phyloP scores from a whole-genome alignment of 2,329 filamentous ascomycete species.

The Neurospora sp. region DNA sequence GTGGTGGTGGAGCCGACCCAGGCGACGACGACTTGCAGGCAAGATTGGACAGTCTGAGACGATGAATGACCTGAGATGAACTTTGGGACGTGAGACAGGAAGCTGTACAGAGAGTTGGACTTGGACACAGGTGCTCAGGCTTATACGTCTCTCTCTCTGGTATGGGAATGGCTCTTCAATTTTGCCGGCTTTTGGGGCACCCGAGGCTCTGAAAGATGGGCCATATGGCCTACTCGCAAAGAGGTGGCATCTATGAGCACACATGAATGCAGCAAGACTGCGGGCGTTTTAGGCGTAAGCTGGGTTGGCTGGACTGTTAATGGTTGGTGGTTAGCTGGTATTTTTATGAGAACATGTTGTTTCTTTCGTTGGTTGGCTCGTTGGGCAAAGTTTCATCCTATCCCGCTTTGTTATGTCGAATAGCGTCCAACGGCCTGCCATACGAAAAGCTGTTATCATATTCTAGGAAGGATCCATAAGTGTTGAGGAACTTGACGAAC shows the following conservation, averaged over 20 bases:
- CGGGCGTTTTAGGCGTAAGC: not conserved
- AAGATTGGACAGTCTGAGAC: slow-evolving; percentile 75
- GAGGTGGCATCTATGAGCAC: not conserved
- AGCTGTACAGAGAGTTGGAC: not conserved
- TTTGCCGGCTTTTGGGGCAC: not conserved
- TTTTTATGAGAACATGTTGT: not conserved
- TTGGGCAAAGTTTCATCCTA: not conserved
- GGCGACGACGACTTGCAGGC: slow-evolving; percentile 93
- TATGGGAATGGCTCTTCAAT: not conserved
- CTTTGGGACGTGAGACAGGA: not conserved
- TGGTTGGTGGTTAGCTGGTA: not conserved
- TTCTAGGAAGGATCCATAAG: no score
- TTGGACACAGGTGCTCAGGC: not conserved
- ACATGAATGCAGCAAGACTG: not conserved
- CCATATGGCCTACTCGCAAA: not conserved
- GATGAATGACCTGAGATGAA: slow-evolving; percentile 24
- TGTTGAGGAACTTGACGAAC: no score
- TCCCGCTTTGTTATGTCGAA: not conserved
- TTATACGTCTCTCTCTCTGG: not conserved
- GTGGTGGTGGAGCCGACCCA: slow-evolving; percentile 47
- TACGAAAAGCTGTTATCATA: not conserved
- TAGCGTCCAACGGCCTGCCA: not conserved
- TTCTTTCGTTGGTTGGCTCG: not conserved
- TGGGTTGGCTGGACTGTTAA: not conserved
- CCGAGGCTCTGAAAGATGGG: not conserved